Base-by-base conservation (phyloP, 805 yeast species). In the Spathaspora girioi region DNA sequence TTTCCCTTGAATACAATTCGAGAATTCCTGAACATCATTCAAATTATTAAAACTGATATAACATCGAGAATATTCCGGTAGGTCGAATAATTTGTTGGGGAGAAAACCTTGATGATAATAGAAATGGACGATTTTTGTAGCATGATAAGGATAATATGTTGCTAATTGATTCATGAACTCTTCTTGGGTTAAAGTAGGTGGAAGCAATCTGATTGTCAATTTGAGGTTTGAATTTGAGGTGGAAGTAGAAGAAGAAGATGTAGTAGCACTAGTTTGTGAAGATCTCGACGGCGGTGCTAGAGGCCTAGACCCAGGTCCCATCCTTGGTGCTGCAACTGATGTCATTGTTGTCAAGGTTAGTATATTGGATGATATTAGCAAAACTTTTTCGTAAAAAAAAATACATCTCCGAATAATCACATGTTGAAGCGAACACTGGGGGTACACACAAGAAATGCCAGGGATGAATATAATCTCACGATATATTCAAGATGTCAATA, bases 41-140 rank as follows among this genome's bases (percentile, higher is more conserved):
- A 60, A 59, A n/a, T 59, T 63, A 45, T 65, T 66, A 51, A 79
- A 71, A 11, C 54, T 50, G 2, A 76, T 54, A 58, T 75, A 79
- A 11, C 76, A 72, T 52, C 81, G 61, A 1, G 82, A 77, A 51
- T 63, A 65, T 1, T 60, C 59, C 0, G 79, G 77, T 12, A 58
- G 54, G 42, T 74, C 75, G 52, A 68, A 77, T 0, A 76, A 75
- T 17, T 66, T 67, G 54, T 59, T 60, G 44, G 79, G 64, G 48
- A 69, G 69, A 15, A 61, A 56, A 2, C 84, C 84, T 48, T 61
- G 52, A 2, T 74, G 71, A 59, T 74, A 79, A 56, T 77, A 76
- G 29, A 38, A 54, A 45, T 15, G 1, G 53, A 45, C 15, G 76
- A 56, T 17, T 58, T 54, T 35, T 2, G 50, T 18, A 6, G 50